These are phyloP conservation scores for Nephelium lappaceum DNA, from an alignment of 345 rosid species.

Conservation along the genomic window DNA sequence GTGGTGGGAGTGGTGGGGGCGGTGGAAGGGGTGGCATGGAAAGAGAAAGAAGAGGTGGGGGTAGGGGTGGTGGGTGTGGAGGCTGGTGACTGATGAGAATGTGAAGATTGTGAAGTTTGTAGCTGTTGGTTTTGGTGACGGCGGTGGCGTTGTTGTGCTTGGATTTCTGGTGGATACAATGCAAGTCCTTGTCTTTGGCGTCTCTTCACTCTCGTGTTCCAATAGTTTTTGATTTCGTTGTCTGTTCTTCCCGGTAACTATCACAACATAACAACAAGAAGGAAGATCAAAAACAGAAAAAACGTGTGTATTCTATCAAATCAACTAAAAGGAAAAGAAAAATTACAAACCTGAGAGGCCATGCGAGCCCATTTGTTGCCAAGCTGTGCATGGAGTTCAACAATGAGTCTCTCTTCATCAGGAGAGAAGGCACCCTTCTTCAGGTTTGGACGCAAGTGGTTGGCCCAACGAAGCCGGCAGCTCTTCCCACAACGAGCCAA, in stretches of 20 bases:
- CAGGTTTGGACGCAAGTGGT: slow-evolving; percentile 56
- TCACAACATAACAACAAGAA: background rate
- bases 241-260: slow-evolving; percentile 77
- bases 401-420: slow-evolving; percentile 56
- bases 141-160: slow-evolving; percentile 22
- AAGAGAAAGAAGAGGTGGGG: slow-evolving; percentile 44
- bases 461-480: slow-evolving; percentile 65
- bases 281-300: too few relatives aligned
- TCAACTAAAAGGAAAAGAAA: too few relatives aligned
- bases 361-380: slow-evolving; percentile 74
- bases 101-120: background rate
- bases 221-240: slow-evolving; percentile 74
- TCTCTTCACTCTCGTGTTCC: slow-evolving; percentile 76
- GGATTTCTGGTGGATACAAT: slow-evolving; percentile 59
- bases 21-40: slow-evolving; percentile 19
- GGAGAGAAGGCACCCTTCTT: slow-evolving; percentile 55
- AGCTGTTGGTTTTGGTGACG: slow-evolving; percentile 19
- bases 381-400: slow-evolving; percentile 54
- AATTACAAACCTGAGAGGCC: slow-evolving; percentile 52
- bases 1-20: slow-evolving; percentile 21
- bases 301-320: too few relatives aligned
- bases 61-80: slow-evolving; percentile 34
- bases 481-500: slow-evolving; percentile 65
- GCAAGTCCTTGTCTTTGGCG: slow-evolving; percentile 67
- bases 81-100: slow-evolving; percentile 26